Percentiles rank a stretch among this genome's conserved stretches.
Conservation (phyloP, 768 basidiomycete species). For the Amanita molliuscula region DNA sequence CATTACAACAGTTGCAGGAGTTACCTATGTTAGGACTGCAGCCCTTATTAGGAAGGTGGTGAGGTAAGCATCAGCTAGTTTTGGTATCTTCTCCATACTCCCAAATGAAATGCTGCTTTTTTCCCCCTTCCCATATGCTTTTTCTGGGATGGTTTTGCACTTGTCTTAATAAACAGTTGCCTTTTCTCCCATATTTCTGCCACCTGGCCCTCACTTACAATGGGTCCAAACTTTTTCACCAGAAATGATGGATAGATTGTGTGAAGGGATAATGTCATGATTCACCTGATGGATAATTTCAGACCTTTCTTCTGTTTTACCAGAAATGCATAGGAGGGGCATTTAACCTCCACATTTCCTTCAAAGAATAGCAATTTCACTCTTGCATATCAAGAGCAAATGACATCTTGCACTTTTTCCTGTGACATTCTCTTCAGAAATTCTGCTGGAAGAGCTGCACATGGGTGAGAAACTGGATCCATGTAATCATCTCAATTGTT, state of each 20-base stretch:
- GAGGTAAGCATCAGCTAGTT: no score
- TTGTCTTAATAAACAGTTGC: not conserved
- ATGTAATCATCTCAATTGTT: not conserved
- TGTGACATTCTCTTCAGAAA: not conserved
- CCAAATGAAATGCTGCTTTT: not conserved
- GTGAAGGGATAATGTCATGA: not conserved
- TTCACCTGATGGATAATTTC: not conserved
- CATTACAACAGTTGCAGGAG: no score
- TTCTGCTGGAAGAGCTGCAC: not conserved
- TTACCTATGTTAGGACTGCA: no score
- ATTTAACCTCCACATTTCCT: not conserved
- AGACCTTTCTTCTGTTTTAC: not conserved
- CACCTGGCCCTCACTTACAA: not conserved
- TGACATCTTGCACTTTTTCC: not conserved
- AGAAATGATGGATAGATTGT: not conserved
- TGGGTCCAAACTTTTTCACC: not conserved
- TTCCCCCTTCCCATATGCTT: not conserved
- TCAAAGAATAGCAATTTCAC: not conserved
- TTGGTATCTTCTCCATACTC: not conserved
- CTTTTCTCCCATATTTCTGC: not conserved
- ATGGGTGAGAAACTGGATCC: not conserved
- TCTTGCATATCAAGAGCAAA: not conserved
- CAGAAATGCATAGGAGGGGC: not conserved
- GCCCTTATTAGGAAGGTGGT: no score
- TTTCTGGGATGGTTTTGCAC: not conserved